phyloP scores from a whole-genome alignment of 1,284 basidiomycete genomes.

The Ganoderma boninense region DNA sequence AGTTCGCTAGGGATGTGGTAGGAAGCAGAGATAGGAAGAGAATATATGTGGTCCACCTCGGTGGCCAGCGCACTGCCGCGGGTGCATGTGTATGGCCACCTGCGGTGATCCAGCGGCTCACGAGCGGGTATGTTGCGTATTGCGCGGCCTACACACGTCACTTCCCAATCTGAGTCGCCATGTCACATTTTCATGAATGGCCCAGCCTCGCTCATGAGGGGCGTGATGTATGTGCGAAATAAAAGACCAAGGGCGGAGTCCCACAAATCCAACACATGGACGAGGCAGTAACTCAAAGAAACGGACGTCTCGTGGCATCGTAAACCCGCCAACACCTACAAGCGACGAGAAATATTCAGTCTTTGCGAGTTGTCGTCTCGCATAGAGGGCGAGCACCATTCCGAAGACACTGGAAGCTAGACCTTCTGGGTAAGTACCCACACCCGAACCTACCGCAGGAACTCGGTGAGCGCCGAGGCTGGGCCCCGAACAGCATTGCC shows the following conservation, averaged over 20 bases:
- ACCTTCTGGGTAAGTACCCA: too few species aligned
- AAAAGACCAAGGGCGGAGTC: background rate
- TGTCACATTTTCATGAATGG: background rate
- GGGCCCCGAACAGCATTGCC: conserved; percentile 85
- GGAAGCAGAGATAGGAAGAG: background rate
- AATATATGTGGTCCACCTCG: background rate
- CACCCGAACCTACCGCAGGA: conserved; percentile 58
- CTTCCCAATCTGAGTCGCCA: background rate
- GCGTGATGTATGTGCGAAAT: background rate
- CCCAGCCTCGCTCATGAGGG: background rate
- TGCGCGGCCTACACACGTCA: background rate
- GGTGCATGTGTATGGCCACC: background rate
- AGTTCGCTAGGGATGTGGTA: background rate
- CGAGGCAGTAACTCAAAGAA: background rate
- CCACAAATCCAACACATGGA: background rate
- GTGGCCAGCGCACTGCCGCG: background rate
- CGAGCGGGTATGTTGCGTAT: background rate
- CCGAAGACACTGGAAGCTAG: too few species aligned
- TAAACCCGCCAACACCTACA: background rate
- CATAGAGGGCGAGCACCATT: background rate
- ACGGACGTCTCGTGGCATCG: background rate
- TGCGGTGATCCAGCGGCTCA: background rate
- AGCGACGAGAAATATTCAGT: background rate
- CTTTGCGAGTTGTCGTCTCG: background rate
- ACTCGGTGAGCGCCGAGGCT: conserved; percentile 91